Evolutionary conservation across 106 monocot genomes (phyloP), one percentile per base, ranked within the genome.

Genomic region (Dactylorhiza incarnata): DNA sequence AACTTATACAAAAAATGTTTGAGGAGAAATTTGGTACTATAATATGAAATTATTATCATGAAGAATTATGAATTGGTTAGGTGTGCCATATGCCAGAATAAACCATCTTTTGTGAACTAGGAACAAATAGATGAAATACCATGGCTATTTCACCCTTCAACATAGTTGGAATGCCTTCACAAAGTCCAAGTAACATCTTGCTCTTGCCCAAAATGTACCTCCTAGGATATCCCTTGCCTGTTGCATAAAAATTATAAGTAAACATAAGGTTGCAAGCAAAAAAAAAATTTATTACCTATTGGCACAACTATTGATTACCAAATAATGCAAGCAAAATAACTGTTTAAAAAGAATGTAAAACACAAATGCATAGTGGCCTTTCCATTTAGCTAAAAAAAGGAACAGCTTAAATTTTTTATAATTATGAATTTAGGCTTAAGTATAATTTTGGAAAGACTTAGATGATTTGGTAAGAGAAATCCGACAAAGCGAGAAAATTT

Each of bases 151-250:
- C 97, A 73, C 87, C 84, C 81, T 85, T 94, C 45, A 87, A 48
- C 93, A 97, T 97, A 9, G 93, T 94, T 16, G 91, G 87, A 84
- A 97, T 81, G 69, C 93, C 97, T 87, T 97, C 93, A 79, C 46
- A 73, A 73, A 97, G 77, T 63, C 97, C 93, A 77, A 97, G 87
- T 55, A 97, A 76, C 89, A 94, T 94, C 49, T 94, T 89, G 86
- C 93, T 97, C 80, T 89, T 97, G 51, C 97, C 97, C 50, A 94
- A 49, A 47, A 97, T 77, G 81, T 87, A 79, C 74, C 93, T 91
- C 48, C 78, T 76, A 72, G 96, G 93, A 74, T 79, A 83, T 45
- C 90, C 96, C 69, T 93, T 96, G 45, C 96, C 96, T 96, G 84
- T 83, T 66, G 72, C 45, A 79, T 75, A 54, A 74, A 12, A 78